A percentile compares a stretch with the other conserved stretches of the same genome.
phyloP scores from a whole-genome alignment of 2,329 filamentous ascomycete genomes.

The Dothistroma pini region DNA sequence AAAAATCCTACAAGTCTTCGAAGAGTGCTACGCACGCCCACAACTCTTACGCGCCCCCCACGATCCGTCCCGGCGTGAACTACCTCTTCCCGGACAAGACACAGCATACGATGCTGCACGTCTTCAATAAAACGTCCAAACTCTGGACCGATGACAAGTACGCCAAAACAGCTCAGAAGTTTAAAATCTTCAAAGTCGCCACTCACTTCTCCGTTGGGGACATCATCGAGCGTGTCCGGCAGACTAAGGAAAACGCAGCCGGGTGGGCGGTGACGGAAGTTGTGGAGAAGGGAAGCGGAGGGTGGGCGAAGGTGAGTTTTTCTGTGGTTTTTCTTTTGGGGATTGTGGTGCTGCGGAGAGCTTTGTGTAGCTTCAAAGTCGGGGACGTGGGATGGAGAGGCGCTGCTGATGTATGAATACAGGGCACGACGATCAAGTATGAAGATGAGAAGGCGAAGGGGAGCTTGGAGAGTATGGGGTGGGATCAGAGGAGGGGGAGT shows the following conservation, averaged over 20 bases:
- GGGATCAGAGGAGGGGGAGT: conserved; percentile 32
- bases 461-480: conserved; percentile 31
- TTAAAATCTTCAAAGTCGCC: conserved; percentile 35
- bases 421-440: conserved; percentile 32
- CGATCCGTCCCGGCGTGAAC: conserved; percentile 25
- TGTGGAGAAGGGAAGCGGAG: conserved; percentile 21
- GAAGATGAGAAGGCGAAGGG: conserved; percentile 29
- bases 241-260: conserved; percentile 6
- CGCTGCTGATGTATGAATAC: background rate
- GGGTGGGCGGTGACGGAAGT: conserved; percentile 1
- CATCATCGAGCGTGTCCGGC: conserved; percentile 33
- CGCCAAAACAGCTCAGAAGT: conserved; percentile 14
- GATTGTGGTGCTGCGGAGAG: background rate
- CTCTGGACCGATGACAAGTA: conserved; percentile 27
- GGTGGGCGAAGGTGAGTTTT: conserved; percentile 32
- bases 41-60: conserved; percentile 13
- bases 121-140: conserved; percentile 27
- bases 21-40: background rate
- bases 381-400: background rate
- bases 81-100: conserved; percentile 28
- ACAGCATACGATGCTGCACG: conserved; percentile 30
- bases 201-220: conserved; percentile 25
- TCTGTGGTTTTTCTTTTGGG: background rate
- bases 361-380: background rate
- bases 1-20: background rate